Evolutionary conservation across 805 yeast species (phyloP).

Genomic region (Sporopachydermia lactativora): DNA sequence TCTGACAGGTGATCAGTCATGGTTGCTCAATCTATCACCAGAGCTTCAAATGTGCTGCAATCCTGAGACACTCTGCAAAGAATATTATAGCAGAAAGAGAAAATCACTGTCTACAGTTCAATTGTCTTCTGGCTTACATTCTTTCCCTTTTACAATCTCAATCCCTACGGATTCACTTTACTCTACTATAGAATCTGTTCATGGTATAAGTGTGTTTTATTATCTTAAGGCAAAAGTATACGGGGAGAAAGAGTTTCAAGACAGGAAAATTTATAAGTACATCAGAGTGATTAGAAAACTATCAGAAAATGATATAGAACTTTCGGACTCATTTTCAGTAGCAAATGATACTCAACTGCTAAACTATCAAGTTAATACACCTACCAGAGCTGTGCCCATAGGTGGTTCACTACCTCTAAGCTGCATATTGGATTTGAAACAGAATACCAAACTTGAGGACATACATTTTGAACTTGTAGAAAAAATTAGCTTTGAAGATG

Average conservation of each 20-base stretch:
- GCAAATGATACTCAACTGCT: constrained; percentile 1
- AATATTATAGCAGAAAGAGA: constrained; percentile 1
- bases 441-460: constrained; percentile 1
- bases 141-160: constrained; percentile 1
- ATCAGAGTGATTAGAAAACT: constrained; percentile 1
- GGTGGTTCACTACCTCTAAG: constrained; percentile 1
- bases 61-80: constrained; percentile 1
- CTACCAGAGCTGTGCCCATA: constrained; percentile 1
- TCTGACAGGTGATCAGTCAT: constrained; percentile 1
- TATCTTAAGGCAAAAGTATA: constrained; percentile 1
- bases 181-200: constrained; percentile 1
- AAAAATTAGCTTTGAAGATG: constrained; percentile 1
- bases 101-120: constrained; percentile 1
- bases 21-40: constrained; percentile 1
- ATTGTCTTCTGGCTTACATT: constrained; percentile 1
- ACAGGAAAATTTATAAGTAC: background rate
- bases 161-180: constrained; percentile 1
- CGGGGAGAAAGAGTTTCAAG: constrained; percentile 1
- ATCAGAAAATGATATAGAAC: constrained; percentile 1
- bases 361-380: constrained; percentile 1
- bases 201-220: constrained; percentile 1
- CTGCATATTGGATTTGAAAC: constrained; percentile 1
- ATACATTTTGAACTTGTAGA: background rate
- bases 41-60: constrained; percentile 1
- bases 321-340: constrained; percentile 1